Base-by-base conservation (phyloP, 2,329 filamentous ascomycete genomes). In the Fusarium fracticaudum region DNA sequence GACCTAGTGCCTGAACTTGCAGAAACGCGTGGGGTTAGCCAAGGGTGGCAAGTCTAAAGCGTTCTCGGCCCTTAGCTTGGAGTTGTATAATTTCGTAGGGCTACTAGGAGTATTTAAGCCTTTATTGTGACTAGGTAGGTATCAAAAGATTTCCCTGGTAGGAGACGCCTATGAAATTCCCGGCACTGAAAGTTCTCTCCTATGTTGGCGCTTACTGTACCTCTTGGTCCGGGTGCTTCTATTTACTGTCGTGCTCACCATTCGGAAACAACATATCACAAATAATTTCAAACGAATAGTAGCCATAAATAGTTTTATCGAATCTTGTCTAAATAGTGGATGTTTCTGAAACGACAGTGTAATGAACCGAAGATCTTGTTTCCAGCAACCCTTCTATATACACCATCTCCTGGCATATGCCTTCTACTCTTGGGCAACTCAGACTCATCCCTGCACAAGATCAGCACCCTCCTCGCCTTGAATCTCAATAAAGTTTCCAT, bases 401-500 rank as follows among this genome's bases (percentile, higher is more conserved):
- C 17, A 4, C 14, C 31, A 9, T 18, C 3, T 18, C 11, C 22
- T 7, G 11, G 15, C 11, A 24, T 8, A 13, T 33, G 15, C 0
- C 11, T 17, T 22, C 15, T 11, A 33, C n/a, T 15, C n/a, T 35
- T 35, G 31, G 1, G 6, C 12, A 24, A 24, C 48, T 35, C 12
- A 50, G 20, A 31, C 31, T 31, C 12, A 8, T 43, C 24, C 60
- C n/a, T 26, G 8, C 8, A 57, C 38, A 22, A 69, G 22, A 6
- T 26, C n/a, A 38, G 29, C 13, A 6, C 38, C 51, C 6, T 69
- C 65, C 11, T 64, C 38, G 10, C 50, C 35, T 22, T 69, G 65
- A 10, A 69, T 26, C 26, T 69, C 65, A 18, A 69, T 64, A 22
- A 64, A 69, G 12, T 69, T 69, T 4, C 44, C 65, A 37, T 69